Conservation (phyloP, 352 stramenopile species). For the Pythium aquatile region DNA sequence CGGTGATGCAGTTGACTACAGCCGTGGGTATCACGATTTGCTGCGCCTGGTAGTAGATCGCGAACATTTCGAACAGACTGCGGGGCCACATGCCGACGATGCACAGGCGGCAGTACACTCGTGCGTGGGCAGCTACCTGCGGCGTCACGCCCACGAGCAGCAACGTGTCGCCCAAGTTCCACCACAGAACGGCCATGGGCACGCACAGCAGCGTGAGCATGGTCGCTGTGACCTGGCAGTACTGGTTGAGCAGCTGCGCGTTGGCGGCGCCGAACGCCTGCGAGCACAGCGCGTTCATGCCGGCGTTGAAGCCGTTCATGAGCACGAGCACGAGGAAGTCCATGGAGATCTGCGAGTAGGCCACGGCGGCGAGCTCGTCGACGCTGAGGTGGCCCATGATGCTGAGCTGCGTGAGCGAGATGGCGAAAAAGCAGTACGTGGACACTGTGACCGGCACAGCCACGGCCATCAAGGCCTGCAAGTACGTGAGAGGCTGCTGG, state of each 20-base stretch:
- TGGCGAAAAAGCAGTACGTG: conserved; percentile 69
- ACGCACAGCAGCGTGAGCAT: conserved; percentile 53
- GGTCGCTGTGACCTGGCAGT: conserved; percentile 49
- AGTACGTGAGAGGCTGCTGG: conserved; percentile 6
- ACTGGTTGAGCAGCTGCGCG: conserved; percentile 53
- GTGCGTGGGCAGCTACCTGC: conserved; percentile 37
- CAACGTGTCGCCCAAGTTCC: conserved; percentile 56
- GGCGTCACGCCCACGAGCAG: conserved; percentile 32
- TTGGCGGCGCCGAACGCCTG: conserved; percentile 79
- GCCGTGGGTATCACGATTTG: conserved; percentile 75
- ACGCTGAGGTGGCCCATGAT: conserved; percentile 74
- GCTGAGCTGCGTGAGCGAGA: conserved; percentile 70
- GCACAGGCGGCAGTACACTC: conserved; percentile 54
- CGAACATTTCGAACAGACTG: conserved; percentile 65
- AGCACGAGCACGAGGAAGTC: conserved; percentile 65
- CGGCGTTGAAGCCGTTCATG: conserved; percentile 69
- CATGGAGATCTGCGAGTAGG: conserved; percentile 68
- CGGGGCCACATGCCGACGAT: conserved; percentile 68
- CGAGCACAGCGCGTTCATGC: conserved; percentile 72
- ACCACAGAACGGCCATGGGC: conserved; percentile 66
- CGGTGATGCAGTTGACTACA: conserved; percentile 50
- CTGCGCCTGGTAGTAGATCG: conserved; percentile 45
- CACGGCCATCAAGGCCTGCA: conserved; percentile 38
- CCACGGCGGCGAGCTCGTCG: conserved; percentile 59
- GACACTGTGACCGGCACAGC: conserved; percentile 42